phyloP scores from a whole-genome alignment of 495 filamentous ascomycete species.

The Aspergillus carlsbadensis region DNA sequence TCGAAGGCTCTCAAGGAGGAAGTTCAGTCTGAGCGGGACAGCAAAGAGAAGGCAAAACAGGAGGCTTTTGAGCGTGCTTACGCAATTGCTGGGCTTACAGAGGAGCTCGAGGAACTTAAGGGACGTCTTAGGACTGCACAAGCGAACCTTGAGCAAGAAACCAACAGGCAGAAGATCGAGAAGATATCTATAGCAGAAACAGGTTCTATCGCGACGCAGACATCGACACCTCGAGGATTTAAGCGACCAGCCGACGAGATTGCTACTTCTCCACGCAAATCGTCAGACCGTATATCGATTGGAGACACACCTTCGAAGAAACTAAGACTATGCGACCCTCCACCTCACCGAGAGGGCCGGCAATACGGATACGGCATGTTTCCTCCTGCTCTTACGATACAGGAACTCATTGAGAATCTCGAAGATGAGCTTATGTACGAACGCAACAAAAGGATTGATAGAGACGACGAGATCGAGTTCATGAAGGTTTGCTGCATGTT shows the following conservation, averaged over 20 bases:
- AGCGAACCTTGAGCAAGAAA: conserved; percentile 50
- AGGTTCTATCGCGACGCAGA: conserved; percentile 34
- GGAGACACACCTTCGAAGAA: conserved; percentile 60
- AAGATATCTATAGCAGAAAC: conserved; percentile 35
- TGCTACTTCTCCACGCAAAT: conserved; percentile 36
- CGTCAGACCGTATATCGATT: conserved; percentile 52
- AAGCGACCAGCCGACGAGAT: conserved; percentile 62
- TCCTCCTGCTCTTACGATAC: conserved; percentile 33
- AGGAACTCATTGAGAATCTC: conserved; percentile 57
- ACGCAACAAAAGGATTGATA: conserved; percentile 61
- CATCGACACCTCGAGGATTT: conserved; percentile 33
- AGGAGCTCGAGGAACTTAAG: conserved; percentile 65
- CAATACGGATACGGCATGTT: conserved; percentile 23
- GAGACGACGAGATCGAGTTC: conserved; percentile 75
- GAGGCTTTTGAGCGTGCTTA: conserved; percentile 76
- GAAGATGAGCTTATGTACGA: conserved; percentile 63
- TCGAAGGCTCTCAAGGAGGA: conserved; percentile 53
- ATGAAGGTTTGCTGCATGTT: conserved; percentile 79
- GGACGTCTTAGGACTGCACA: conserved; percentile 65
- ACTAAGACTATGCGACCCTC: conserved; percentile 54
- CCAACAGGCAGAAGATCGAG: conserved; percentile 27
- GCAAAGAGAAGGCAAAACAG: conserved; percentile 61
- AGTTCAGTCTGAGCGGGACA: conserved; percentile 47
- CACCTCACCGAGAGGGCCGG: conserved; percentile 43
- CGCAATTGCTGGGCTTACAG: conserved; percentile 68